A percentile compares a stretch with the other conserved stretches of the same genome.
Conservation (phyloP, 768 basidiomycete species). For the Auriculariales sp. region DNA sequence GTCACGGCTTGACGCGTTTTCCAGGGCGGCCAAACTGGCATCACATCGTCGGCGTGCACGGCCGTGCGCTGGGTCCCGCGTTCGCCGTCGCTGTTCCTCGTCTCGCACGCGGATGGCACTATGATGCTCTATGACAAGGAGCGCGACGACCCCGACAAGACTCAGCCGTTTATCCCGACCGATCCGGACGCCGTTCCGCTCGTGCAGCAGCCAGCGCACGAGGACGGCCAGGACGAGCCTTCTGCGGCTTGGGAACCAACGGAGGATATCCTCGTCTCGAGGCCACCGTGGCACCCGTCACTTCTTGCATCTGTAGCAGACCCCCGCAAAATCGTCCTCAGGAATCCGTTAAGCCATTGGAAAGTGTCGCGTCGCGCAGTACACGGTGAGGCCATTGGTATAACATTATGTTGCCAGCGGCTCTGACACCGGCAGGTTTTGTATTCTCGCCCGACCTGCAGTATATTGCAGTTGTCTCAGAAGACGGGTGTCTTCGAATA, state of each 20-base stretch:
- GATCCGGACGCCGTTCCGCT: slow-evolving; percentile 27
- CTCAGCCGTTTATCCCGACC: slow-evolving; percentile 44
- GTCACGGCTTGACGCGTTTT: neutral
- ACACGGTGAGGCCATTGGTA: slow-evolving; percentile 35
- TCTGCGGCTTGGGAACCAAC: slow-evolving; percentile 60
- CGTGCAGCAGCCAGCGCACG: neutral
- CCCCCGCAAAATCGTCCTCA: slow-evolving; percentile 13
- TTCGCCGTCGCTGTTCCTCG: slow-evolving; percentile 68
- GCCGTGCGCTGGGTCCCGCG: slow-evolving; percentile 81
- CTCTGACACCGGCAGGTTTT: slow-evolving; percentile 40
- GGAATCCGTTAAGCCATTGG: slow-evolving; percentile 91
- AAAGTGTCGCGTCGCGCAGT: slow-evolving; percentile 56
- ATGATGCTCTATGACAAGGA: slow-evolving; percentile 86
- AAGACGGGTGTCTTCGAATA: slow-evolving; percentile 83
- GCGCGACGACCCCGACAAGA: slow-evolving; percentile 78
- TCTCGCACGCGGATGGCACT: slow-evolving; percentile 78
- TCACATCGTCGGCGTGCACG: slow-evolving; percentile 72
- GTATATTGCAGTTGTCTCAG: slow-evolving; percentile 78
- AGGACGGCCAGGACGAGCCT: slow-evolving; percentile 5
- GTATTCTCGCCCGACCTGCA: slow-evolving; percentile 89
- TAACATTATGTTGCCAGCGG: neutral
- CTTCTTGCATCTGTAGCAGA: slow-evolving; percentile 11
- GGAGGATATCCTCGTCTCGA: slow-evolving; percentile 63
- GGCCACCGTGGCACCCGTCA: slow-evolving; percentile 76
- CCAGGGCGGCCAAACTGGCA: slow-evolving; percentile 40